Evolutionary conservation across 1,139 yeast species (phyloP).

Genomic region (Blastobotrys indianensis): DNA sequence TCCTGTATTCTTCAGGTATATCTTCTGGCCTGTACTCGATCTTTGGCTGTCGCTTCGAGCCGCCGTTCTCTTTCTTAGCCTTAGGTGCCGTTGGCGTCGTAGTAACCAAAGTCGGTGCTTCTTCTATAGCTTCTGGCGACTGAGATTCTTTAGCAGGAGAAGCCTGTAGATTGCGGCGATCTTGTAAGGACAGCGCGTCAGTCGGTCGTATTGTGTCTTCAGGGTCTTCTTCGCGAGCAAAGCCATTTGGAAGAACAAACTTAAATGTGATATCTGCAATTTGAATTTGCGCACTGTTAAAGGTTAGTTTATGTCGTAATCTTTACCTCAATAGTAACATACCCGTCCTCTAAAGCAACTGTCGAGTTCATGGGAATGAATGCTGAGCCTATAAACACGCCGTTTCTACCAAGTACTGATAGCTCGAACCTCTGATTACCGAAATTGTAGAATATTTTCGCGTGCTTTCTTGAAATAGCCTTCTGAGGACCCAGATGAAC

Average conservation of each 20-base stretch:
- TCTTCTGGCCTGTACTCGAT: constrained; percentile 44
- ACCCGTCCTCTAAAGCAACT: constrained; percentile 64
- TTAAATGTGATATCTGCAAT: constrained; percentile 87
- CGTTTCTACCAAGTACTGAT: constrained; percentile 86
- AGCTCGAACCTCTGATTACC: constrained; percentile 91
- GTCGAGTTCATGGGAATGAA: constrained; percentile 88
- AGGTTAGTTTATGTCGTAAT: constrained; percentile 6
- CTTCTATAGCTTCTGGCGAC: constrained; percentile 1
- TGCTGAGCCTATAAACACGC: constrained; percentile 88
- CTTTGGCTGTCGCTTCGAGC: constrained; percentile 15
- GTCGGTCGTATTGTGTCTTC: background rate
- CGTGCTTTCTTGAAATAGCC: constrained; percentile 89
- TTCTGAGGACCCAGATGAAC: constrained; percentile 88
- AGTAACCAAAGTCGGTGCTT: background rate
- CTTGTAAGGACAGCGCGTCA: constrained; percentile 1
- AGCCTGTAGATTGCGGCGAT: background rate
- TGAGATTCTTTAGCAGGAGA: constrained; percentile 1
- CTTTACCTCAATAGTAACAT: constrained; percentile 7
- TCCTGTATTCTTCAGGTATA: constrained; percentile 78
- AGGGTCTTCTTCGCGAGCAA: background rate
- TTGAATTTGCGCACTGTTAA: constrained; percentile 66
- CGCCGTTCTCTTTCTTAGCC: constrained; percentile 3
- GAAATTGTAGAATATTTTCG: constrained; percentile 89
- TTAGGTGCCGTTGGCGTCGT: background rate
- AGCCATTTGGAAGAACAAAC: constrained; percentile 61